Conservation (phyloP, 2,329 filamentous ascomycete genomes). For the Plectosphaerella cucumerina region DNA sequence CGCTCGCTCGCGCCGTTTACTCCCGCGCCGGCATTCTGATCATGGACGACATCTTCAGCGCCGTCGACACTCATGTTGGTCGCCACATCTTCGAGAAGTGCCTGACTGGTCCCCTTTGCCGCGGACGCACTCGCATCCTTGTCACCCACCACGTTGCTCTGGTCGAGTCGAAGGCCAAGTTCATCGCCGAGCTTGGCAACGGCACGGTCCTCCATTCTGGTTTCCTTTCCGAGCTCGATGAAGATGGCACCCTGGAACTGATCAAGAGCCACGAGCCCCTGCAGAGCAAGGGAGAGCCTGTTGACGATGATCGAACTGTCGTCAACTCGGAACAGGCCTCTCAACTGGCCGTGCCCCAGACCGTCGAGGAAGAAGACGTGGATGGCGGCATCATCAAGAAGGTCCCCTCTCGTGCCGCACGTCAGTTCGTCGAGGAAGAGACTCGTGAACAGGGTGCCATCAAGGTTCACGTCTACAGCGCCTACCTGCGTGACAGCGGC, state of each 20-base stretch:
- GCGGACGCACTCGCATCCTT: conserved; percentile 68
- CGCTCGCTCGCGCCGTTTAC: conserved; percentile 75
- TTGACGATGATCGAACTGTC: conserved; percentile 30
- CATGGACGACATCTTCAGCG: conserved; percentile 80
- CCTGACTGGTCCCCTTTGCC: conserved; percentile 65
- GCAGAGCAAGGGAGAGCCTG: neutral
- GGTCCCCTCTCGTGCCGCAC: conserved; percentile 47
- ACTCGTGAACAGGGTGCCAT: conserved; percentile 67
- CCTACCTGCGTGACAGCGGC: conserved; percentile 65
- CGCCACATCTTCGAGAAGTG: conserved; percentile 75
- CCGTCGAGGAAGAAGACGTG: conserved; percentile 30
- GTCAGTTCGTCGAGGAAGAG: conserved; percentile 76
- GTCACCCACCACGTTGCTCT: conserved; percentile 78
- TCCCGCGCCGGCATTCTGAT: conserved; percentile 72
- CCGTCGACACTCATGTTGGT: conserved; percentile 77
- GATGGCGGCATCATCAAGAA: conserved; percentile 42
- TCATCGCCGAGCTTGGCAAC: conserved; percentile 68
- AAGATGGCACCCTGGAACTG: conserved; percentile 49
- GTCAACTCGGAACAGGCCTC: conserved; percentile 52
- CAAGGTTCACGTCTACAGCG: conserved; percentile 60
- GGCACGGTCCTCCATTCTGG: conserved; percentile 63
- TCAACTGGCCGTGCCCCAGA: conserved; percentile 14
- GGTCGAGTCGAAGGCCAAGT: conserved; percentile 67
- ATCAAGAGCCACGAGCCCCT: conserved; percentile 54
- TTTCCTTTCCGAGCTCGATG: conserved; percentile 58